These are phyloP conservation scores for Schoenoplectus tabernaemontani DNA, from an alignment of 202 grass and related monocot species.

Conservation along the genomic window DNA sequence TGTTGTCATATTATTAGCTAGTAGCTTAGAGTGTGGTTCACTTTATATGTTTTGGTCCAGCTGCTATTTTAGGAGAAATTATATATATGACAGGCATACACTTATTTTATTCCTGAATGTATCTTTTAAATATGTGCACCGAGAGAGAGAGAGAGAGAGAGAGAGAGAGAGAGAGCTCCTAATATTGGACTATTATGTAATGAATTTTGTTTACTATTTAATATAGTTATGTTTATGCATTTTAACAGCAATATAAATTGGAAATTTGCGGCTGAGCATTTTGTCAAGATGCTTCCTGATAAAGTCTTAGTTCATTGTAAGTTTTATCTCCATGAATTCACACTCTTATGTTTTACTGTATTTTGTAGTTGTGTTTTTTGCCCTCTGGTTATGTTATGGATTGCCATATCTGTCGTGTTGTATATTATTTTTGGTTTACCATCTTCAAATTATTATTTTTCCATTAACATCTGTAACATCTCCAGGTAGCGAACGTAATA, in stretches of 20 bases:
- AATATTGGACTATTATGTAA: no score
- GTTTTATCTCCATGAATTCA: conserved; percentile 12
- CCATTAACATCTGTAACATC: not conserved
- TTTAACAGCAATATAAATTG: conserved; percentile 65
- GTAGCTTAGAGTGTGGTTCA: not conserved
- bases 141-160: no score
- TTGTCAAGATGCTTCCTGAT: conserved; percentile 47
- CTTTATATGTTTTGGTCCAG: not conserved
- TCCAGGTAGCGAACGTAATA: conserved; percentile 80
- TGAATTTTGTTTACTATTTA: conserved; percentile 3
- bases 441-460: not conserved
- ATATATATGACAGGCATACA: not conserved
- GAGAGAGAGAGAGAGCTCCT: no score
- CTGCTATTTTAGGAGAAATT: not conserved
- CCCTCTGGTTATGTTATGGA: not conserved
- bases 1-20: not conserved
- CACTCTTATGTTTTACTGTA: not conserved
- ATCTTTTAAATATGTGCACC: no score
- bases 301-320: conserved; percentile 98
- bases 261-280: conserved; percentile 86
- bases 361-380: not conserved
- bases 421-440: not conserved
- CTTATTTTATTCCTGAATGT: not conserved
- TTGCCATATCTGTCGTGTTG: not conserved
- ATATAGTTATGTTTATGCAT: conserved; percentile 1